Percentiles rank a stretch among this genome's conserved stretches.
Conservation (phyloP, 305 asterid genomes). For the Plantago lanceolata region DNA sequence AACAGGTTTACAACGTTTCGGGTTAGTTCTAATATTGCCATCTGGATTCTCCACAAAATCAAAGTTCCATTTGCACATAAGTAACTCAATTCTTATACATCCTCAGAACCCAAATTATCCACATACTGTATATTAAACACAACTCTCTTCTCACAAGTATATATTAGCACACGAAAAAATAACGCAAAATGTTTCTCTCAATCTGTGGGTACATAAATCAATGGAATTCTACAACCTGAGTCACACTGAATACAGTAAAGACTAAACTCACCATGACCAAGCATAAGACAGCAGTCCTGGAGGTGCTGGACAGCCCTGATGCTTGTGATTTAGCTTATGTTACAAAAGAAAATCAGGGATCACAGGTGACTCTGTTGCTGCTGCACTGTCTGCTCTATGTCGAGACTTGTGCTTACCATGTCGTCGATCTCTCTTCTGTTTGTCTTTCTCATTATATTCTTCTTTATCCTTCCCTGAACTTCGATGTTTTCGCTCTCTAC, state of each 20-base stretch:
- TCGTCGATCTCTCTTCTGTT: constrained; percentile 42
- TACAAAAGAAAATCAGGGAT: constrained; percentile 88
- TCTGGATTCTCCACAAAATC: background rate
- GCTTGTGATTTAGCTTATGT: constrained; percentile 25
- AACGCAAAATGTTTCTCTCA: background rate
- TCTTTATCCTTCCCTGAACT: constrained; percentile 45
- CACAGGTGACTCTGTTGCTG: constrained; percentile 55
- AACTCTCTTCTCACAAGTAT: background rate
- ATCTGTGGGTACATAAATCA: constrained; percentile 12
- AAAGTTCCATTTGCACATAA: background rate
- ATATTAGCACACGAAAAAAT: constrained; percentile 9
- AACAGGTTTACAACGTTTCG: background rate
- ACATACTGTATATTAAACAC: background rate
- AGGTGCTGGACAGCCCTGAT: background rate
- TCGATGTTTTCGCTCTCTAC: constrained; percentile 56
- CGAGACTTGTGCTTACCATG: constrained; percentile 58
- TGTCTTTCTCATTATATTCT: constrained; percentile 44
- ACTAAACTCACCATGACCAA: constrained; percentile 36
- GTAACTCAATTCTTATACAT: background rate
- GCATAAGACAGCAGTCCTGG: constrained; percentile 10
- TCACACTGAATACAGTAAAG: constrained; percentile 10
- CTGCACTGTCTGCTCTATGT: constrained; percentile 51
- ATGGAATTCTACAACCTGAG: constrained; percentile 22
- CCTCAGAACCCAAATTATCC: background rate
- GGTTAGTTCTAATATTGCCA: background rate